phyloP scores from a whole-genome alignment of 805 yeast species.

The Cyberlindnera americana region DNA sequence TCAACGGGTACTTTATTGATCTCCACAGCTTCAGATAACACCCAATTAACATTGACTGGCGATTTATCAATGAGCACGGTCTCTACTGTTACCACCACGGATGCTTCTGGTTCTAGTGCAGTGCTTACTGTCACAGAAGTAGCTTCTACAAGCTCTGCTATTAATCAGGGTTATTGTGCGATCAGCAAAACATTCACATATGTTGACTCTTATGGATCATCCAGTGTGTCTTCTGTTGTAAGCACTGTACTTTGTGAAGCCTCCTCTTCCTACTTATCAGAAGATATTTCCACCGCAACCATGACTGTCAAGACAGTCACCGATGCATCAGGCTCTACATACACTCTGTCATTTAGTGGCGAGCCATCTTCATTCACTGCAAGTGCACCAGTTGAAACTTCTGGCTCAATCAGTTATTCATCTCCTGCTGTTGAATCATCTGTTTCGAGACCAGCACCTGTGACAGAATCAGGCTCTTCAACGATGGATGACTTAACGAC shows the following conservation, averaged over 20 bases:
- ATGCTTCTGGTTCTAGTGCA: constrained; percentile 8
- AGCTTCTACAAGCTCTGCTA: constrained; percentile 14
- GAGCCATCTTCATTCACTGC: neutral
- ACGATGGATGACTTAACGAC: too few relatives aligned
- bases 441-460: too few relatives aligned
- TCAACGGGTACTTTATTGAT: constrained; percentile 21
- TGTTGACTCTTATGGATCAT: constrained; percentile 8
- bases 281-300: constrained; percentile 6
- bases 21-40: constrained; percentile 10
- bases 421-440: too few relatives aligned
- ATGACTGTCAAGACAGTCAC: constrained; percentile 12
- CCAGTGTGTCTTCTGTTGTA: constrained; percentile 5
- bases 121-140: constrained; percentile 11
- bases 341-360: constrained; percentile 8
- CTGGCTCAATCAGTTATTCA: neutral
- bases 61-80: constrained; percentile 4
- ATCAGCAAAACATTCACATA: constrained; percentile 10
- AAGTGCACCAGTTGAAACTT: neutral
- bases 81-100: constrained; percentile 8
- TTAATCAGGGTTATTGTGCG: constrained; percentile 16
- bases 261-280: neutral
- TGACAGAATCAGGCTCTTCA: too few relatives aligned
- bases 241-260: constrained; percentile 15
- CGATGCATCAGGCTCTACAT: constrained; percentile 8
- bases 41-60: constrained; percentile 4